Evolutionary conservation across 2,329 filamentous ascomycete genomes (phyloP).

Genomic region (Periconia digitata): DNA sequence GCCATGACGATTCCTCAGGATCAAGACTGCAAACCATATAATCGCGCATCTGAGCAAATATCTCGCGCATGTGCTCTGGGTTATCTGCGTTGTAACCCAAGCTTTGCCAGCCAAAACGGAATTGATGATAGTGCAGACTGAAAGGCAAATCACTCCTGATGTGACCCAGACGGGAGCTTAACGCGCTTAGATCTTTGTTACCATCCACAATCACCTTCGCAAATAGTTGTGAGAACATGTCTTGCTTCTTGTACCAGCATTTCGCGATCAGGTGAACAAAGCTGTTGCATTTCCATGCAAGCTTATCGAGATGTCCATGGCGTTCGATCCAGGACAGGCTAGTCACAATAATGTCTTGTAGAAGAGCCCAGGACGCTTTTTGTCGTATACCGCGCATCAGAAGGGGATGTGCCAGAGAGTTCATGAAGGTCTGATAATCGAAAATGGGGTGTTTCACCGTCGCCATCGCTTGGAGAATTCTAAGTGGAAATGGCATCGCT

Average conservation of each 20-base stretch:
- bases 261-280: constrained; percentile 21
- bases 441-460: constrained; percentile 1
- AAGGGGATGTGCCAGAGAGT: constrained; percentile 21
- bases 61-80: constrained; percentile 15
- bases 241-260: constrained; percentile 26
- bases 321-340: constrained; percentile 17
- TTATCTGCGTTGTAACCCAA: constrained; percentile 18
- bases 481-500: constrained; percentile 31
- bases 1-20: constrained; percentile 15
- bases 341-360: constrained; percentile 20
- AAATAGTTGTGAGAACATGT: constrained; percentile 21
- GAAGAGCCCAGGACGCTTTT: constrained; percentile 13
- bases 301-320: constrained; percentile 10
- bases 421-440: constrained; percentile 13
- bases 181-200: background rate
- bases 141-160: constrained; percentile 6
- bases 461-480: constrained; percentile 16
- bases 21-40: constrained; percentile 13
- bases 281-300: constrained; percentile 8
- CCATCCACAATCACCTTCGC: constrained; percentile 5
- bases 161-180: background rate
- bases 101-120: constrained; percentile 19
- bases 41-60: constrained; percentile 5
- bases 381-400: constrained; percentile 23
- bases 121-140: constrained; percentile 18